phyloP scores from a whole-genome alignment of 1,284 basidiomycete genomes.

The Cryptococcus floricola region DNA sequence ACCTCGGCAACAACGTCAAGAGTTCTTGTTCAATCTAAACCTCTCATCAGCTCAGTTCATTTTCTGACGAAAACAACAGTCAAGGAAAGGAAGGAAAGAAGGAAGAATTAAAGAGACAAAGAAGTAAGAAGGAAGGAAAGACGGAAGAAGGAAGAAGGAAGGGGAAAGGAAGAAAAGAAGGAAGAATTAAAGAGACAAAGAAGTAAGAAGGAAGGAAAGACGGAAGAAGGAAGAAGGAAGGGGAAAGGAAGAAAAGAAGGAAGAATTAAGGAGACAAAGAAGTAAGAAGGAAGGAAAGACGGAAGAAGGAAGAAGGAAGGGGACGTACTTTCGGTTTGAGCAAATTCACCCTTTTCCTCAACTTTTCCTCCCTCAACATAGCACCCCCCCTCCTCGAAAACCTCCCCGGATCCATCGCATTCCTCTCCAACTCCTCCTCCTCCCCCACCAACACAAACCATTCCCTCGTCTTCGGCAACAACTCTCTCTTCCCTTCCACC shows the following conservation, averaged over 20 bases:
- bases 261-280: no score
- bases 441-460: conserved; percentile 91
- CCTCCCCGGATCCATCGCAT: conserved; percentile 42
- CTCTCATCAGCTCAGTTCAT: background rate
- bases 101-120: no score
- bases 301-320: background rate
- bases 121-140: background rate
- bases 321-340: conserved; percentile 84
- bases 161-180: background rate
- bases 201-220: background rate
- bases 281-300: background rate
- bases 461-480: conserved; percentile 74
- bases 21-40: conserved; percentile 82
- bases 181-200: no score
- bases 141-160: background rate
- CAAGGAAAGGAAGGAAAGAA: no score
- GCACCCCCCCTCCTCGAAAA: conserved; percentile 58
- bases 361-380: conserved; percentile 91
- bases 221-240: background rate
- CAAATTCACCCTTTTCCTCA: conserved; percentile 89
- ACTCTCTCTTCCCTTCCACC: conserved; percentile 66
- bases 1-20: conserved; percentile 69
- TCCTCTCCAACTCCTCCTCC: conserved; percentile 72
- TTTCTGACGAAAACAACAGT: background rate
- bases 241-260: background rate